Conservation (phyloP, 306 rosid genomes). For the Fragaria ananassa region DNA sequence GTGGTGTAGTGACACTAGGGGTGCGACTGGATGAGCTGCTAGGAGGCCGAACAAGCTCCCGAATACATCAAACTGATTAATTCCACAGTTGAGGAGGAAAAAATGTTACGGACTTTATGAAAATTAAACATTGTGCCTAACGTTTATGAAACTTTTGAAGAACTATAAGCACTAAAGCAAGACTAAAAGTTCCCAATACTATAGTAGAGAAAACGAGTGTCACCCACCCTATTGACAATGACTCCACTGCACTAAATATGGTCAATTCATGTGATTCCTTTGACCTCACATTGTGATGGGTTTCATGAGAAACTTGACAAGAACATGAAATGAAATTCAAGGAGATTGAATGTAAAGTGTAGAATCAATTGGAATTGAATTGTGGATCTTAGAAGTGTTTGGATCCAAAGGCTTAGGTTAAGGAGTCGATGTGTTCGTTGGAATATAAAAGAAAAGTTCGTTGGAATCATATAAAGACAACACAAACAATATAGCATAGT, state of each 20-base stretch:
- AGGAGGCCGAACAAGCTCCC: constrained; percentile 74
- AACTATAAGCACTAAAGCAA: no score
- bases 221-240: background rate
- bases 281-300: background rate
- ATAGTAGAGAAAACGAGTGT: background rate
- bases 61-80: constrained; percentile 59
- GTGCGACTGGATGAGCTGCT: constrained; percentile 65
- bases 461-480: background rate
- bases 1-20: constrained; percentile 72
- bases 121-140: background rate
- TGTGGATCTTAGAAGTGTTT: background rate
- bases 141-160: no score
- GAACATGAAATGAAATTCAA: background rate
- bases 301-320: background rate
- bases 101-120: background rate
- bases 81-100: background rate
- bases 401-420: background rate
- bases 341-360: background rate
- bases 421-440: background rate
- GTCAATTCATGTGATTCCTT: constrained; percentile 3
- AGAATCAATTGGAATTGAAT: background rate
- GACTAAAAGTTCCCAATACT: background rate
- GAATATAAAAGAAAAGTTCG: no score
- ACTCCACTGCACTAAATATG: background rate
- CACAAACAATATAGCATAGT: background rate